Percentiles rank a stretch among this genome's conserved stretches.
These are phyloP conservation scores for Annona squamosa DNA, from an alignment of 164 flowering plant species.

Conservation along the genomic window DNA sequence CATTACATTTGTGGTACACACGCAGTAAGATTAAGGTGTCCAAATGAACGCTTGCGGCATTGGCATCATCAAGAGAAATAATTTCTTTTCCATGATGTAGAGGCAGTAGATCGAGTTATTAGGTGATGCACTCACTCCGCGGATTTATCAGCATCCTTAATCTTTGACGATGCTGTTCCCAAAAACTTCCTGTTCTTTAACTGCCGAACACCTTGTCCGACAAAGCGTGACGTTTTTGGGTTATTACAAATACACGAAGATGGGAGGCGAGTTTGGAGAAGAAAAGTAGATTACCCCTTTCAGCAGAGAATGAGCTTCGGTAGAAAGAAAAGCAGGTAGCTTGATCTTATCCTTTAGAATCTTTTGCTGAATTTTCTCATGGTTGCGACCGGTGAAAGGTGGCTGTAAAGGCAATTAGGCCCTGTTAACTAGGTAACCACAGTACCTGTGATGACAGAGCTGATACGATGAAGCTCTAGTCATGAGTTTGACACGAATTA, in stretches of 20 bases:
- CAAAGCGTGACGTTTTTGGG: not conserved
- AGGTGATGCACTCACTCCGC: too few species aligned
- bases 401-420: slow-evolving; percentile 43
- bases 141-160: too few species aligned
- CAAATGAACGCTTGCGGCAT: too few species aligned
- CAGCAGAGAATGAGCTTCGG: slow-evolving; percentile 82
- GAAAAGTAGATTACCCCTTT: slow-evolving; percentile 55
- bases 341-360: slow-evolving; percentile 83
- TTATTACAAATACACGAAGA: not conserved
- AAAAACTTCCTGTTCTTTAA: too few species aligned
- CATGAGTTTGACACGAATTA: too few species aligned
- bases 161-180: too few species aligned
- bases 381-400: slow-evolving; percentile 65
- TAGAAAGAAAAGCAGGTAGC: slow-evolving; percentile 66
- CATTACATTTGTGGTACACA: too few species aligned
- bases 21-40: too few species aligned
- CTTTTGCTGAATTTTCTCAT: slow-evolving; percentile 72
- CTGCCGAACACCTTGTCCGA: too few species aligned
- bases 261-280: not conserved
- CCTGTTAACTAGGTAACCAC: not conserved
- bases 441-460: not conserved
- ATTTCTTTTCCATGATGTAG: too few species aligned
- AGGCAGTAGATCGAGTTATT: too few species aligned
- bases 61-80: too few species aligned
- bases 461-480: not conserved